phyloP scores from a whole-genome alignment of 805 yeast genomes.

The Lipomyces mesembrius region DNA sequence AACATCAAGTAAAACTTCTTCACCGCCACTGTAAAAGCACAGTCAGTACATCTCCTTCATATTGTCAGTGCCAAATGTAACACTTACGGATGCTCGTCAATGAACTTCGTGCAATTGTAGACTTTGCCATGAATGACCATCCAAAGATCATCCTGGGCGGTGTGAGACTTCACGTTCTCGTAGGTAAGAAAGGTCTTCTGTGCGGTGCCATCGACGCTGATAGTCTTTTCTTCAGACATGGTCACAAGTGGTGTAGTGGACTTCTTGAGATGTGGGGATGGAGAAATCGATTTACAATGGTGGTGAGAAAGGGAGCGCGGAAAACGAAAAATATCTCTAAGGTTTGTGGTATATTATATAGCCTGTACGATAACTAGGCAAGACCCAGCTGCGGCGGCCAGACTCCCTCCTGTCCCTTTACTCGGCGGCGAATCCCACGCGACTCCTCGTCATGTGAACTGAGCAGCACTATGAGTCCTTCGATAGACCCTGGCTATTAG shows the following conservation, averaged over 20 bases:
- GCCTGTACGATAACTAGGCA: too few species aligned
- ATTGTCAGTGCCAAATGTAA: not conserved
- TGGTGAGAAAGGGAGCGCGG: not conserved
- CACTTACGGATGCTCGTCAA: constrained; percentile 61
- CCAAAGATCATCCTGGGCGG: constrained; percentile 64
- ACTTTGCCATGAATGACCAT: constrained; percentile 72
- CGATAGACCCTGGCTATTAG: too few species aligned
- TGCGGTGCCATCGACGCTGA: not conserved
- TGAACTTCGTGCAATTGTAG: constrained; percentile 62
- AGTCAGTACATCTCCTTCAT: not conserved
- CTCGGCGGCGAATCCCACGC: too few species aligned
- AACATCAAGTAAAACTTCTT: constrained; percentile 74
- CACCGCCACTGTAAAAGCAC: constrained; percentile 61
- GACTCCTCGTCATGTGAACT: too few species aligned
- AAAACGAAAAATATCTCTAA: not conserved
- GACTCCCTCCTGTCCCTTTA: too few species aligned
- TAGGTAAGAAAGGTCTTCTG: constrained; percentile 34
- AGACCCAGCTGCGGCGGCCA: too few species aligned
- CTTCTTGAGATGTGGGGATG: not conserved
- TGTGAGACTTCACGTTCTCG: constrained; percentile 52
- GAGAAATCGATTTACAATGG: too few species aligned
- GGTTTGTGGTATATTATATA: too few species aligned
- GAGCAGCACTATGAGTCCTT: too few species aligned
- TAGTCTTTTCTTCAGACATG: not conserved
- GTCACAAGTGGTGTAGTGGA: not conserved